Base-by-base conservation (phyloP, 2,329 filamentous ascomycete species). In the Harringtonia aguacate region DNA sequence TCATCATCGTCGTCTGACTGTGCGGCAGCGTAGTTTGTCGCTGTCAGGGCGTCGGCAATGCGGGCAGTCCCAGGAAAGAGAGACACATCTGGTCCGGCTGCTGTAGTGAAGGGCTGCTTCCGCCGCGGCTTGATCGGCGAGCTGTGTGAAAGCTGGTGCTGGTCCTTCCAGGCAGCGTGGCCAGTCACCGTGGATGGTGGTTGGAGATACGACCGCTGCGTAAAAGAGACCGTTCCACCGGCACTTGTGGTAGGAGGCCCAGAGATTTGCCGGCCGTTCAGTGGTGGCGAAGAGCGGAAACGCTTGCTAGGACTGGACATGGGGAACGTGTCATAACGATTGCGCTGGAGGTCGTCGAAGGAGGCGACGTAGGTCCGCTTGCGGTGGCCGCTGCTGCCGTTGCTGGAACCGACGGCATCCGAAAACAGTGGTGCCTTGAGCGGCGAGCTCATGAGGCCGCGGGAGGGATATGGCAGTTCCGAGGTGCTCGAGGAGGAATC, bases 401-500 rank as follows among this genome's bases (percentile, higher is more conserved):
- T 79, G 64, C 79, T 82, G 40, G 82, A 80, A 45, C 77, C 78
- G 54, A 92, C 65, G 51, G 86, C 83, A 58, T 94, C 88, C 28
- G 87, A 94, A 61, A 92, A 94, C 54, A 92, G 73, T 43, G 86
- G 78, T 15, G 79, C 81, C 57, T 87, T 88, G 57, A 94, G 74
- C 41, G 87, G 86, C 40, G 88, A 94, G 55, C 87, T 94, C 69
- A 86, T 86, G 55, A 94, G 75, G 30, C 75, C 67, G 54, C 73
- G 72, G 37, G 37, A 24, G 39, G 80, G 78, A 58, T 84, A 85
- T 46, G 79, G 79, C 49, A 86, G 72, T 54, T 88, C 86, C 46
- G 87, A 92, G 50, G 84, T 75, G 58, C 80, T 86, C 41, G 86
- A 92, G 3, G 87, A 94, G 22, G 86, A 88, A 65, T 94, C 87